Conservation (phyloP, 2,329 filamentous ascomycete genomes). For the Thelonectria discophora region DNA sequence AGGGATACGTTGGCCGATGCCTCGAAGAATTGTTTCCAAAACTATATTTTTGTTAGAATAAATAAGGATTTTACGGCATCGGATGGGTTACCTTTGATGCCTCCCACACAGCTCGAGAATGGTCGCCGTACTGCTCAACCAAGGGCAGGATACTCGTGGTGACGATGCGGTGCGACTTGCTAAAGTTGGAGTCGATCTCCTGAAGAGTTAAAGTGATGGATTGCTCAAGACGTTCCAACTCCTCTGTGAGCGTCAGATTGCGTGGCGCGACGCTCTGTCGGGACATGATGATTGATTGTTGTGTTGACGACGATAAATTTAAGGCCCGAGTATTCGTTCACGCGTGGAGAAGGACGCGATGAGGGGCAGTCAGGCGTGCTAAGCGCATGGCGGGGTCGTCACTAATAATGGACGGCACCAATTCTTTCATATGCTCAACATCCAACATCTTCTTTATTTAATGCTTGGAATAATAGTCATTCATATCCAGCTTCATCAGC, state of each 20-base stretch:
- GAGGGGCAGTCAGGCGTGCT: slow-evolving; percentile 41
- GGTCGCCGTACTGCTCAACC: slow-evolving; percentile 93
- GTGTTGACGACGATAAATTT: slow-evolving; percentile 30
- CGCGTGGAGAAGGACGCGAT: slow-evolving; percentile 47
- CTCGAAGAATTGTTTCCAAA: slow-evolving; percentile 99
- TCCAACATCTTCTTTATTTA: slow-evolving; percentile 14
- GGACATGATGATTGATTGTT: slow-evolving; percentile 53
- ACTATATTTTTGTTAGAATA: slow-evolving; percentile 60
- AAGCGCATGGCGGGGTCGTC: slow-evolving; percentile 27
- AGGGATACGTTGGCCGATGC: slow-evolving; percentile 96
- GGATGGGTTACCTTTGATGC: slow-evolving; percentile 77
- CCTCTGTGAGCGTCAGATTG: slow-evolving; percentile 84
- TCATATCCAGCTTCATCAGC: slow-evolving; percentile 75
- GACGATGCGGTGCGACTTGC: slow-evolving; percentile 93
- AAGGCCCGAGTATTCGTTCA: too few species aligned
- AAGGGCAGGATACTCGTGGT: slow-evolving; percentile 92
- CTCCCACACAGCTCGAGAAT: slow-evolving; percentile 95
- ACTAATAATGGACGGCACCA: too few species aligned
- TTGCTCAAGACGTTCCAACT: slow-evolving; percentile 94
- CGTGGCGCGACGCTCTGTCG: slow-evolving; percentile 58
- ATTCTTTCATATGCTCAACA: neutral
- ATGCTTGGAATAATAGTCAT: slow-evolving; percentile 65
- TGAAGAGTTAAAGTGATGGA: slow-evolving; percentile 96
- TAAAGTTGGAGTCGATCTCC: slow-evolving; percentile 99
- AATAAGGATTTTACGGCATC: neutral